A percentile compares a stretch with the other conserved stretches of the same genome.
These are phyloP conservation scores for Ustilaginoidea virens DNA, from an alignment of 2,329 filamentous ascomycete species.

Conservation along the genomic window DNA sequence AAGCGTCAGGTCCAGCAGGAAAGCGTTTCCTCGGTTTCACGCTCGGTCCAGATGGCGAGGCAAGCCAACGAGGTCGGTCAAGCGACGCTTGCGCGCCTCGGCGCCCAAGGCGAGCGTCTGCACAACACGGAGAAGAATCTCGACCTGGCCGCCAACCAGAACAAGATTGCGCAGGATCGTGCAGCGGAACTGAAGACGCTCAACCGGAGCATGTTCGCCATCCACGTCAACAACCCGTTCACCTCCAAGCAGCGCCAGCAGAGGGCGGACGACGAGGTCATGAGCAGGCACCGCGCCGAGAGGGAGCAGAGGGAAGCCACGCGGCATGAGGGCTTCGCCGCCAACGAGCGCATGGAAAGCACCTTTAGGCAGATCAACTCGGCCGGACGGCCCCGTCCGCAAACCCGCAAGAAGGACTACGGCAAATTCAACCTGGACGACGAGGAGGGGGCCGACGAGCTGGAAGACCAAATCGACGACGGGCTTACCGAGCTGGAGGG, in stretches of 20 bases:
- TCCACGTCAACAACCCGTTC: constrained; percentile 65
- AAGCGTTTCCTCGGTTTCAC: constrained; percentile 32
- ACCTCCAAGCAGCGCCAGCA: constrained; percentile 50
- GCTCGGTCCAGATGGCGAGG: constrained; percentile 24
- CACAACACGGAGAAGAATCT: constrained; percentile 74
- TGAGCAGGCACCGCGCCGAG: constrained; percentile 54
- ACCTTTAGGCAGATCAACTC: constrained; percentile 27
- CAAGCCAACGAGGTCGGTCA: constrained; percentile 43
- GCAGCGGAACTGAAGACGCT: constrained; percentile 71
- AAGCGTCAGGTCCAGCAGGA: constrained; percentile 61
- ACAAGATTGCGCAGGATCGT: constrained; percentile 62
- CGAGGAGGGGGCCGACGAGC: constrained; percentile 29
- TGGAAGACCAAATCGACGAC: constrained; percentile 40
- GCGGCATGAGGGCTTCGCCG: constrained; percentile 32
- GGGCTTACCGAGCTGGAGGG: constrained; percentile 49
- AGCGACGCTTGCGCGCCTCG: constrained; percentile 57
- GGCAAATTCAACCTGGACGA: constrained; percentile 67
- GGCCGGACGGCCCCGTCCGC: constrained; percentile 13
- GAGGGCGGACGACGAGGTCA: constrained; percentile 50
- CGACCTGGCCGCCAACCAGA: constrained; percentile 63
- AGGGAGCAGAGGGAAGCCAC: constrained; percentile 50
- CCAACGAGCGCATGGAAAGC: constrained; percentile 37
- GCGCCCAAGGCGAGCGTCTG: constrained; percentile 64
- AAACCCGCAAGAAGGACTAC: constrained; percentile 24
- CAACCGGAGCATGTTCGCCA: constrained; percentile 82